Evolutionary conservation across 164 flowering plant genomes (phyloP).

Genomic region (Aristolochia fimbriata): DNA sequence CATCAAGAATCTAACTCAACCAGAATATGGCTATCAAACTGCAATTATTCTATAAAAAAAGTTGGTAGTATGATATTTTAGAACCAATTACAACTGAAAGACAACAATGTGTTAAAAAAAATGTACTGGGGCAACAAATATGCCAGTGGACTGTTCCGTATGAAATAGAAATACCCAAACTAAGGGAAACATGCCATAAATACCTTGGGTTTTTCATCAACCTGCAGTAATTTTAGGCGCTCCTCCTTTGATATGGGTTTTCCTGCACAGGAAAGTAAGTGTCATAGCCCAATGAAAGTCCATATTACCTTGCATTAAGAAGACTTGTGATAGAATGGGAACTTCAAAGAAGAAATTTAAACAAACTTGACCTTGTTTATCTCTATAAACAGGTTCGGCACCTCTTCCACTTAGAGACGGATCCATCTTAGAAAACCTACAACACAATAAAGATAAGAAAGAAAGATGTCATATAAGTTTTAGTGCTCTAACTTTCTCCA

Average conservation of each 20-base stretch:
- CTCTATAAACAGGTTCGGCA: conserved; percentile 73
- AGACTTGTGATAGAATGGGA: not conserved
- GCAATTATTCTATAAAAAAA: no score
- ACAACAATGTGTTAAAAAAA: no score
- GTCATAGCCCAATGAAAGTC: not conserved
- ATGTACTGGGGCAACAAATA: no score
- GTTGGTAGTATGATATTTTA: no score
- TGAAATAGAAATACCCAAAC: no score
- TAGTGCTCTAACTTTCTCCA: no score
- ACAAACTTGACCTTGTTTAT: conserved; percentile 44
- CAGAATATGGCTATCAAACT: no score
- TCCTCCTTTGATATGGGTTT: conserved; percentile 71
- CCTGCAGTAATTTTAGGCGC: conserved; percentile 39
- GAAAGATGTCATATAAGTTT: no score
- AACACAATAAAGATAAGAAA: not conserved
- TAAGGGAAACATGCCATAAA: not conserved
- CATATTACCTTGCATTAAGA: not conserved
- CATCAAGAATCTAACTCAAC: not conserved
- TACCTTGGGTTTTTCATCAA: conserved; percentile 93
- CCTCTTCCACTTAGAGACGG: conserved; percentile 66
- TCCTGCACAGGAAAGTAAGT: conserved; percentile 34
- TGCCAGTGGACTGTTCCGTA: no score
- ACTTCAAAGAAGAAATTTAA: not conserved
- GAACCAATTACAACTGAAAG: no score
- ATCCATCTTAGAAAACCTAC: conserved; percentile 66